phyloP scores from a whole-genome alignment of 169 alveolate genomes.

The Cryptosporidium meleagridis region DNA sequence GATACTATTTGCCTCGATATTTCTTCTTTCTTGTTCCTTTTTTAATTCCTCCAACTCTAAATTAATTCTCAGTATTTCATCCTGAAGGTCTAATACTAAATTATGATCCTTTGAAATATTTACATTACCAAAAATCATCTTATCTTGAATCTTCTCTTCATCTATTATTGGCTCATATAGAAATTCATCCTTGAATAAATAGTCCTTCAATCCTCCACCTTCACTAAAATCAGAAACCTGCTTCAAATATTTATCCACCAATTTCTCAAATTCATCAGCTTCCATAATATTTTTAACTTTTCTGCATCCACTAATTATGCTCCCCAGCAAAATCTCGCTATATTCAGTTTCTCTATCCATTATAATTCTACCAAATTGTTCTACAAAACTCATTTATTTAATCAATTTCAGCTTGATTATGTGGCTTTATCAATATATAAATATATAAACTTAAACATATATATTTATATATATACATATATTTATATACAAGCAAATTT shows the following conservation, averaged over 20 bases:
- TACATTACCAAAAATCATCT: conserved; percentile 16
- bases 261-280: neutral
- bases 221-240: neutral
- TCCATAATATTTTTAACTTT: neutral
- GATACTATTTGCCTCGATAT: neutral
- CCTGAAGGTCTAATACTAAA: conserved; percentile 16
- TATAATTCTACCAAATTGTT: neutral
- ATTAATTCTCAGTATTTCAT: conserved; percentile 34
- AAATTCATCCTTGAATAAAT: neutral
- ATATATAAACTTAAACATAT: too few species aligned
- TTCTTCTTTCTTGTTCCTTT: conserved; percentile 22
- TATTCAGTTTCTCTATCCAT: neutral
- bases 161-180: neutral
- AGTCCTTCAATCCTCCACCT: neutral
- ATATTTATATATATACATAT: too few species aligned
- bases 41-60: conserved; percentile 16
- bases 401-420: too few species aligned
- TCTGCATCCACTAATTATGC: neutral
- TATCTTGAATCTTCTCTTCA: neutral
- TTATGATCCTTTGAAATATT: neutral
- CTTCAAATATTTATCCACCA: conserved; percentile 6
- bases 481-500: too few species aligned
- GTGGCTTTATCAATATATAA: too few species aligned
- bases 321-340: neutral
- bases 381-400: too few species aligned